Percentiles rank a stretch among this genome's conserved stretches.
Conservation (phyloP, 257 asterid species). For the Fraxinus excelsior region DNA sequence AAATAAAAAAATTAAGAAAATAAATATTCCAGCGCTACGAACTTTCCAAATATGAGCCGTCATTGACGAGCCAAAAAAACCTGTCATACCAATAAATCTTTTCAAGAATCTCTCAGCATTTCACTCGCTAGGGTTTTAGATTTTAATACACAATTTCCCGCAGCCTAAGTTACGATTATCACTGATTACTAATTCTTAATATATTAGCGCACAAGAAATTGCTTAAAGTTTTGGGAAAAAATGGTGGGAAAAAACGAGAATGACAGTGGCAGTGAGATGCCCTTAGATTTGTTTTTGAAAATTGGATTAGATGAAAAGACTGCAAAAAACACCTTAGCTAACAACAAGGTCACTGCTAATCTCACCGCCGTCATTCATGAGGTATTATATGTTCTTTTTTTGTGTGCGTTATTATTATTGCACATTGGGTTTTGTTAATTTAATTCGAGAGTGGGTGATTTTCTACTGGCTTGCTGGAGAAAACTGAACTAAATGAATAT, state of each 20-base stretch:
- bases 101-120: conserved; percentile 4
- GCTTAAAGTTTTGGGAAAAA: neutral
- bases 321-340: conserved; percentile 48
- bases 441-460: too few species aligned
- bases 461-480: too few species aligned
- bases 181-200: neutral
- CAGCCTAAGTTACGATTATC: neutral
- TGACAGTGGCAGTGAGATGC: conserved; percentile 21
- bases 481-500: too few species aligned
- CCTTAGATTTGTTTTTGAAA: conserved; percentile 39
- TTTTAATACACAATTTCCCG: neutral
- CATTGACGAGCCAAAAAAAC: neutral
- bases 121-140: neutral
- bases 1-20: too few species aligned
- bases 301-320: conserved; percentile 53
- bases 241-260: conserved; percentile 23
- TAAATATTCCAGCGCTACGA: too few species aligned
- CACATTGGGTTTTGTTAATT: neutral
- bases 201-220: neutral
- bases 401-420: neutral
- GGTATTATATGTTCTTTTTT: conserved; percentile 22
- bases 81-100: neutral
- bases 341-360: conserved; percentile 44
- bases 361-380: conserved; percentile 50
- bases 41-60: neutral